phyloP scores from a whole-genome alignment of 2,329 filamentous ascomycete species.

The Fusarium newnesense region DNA sequence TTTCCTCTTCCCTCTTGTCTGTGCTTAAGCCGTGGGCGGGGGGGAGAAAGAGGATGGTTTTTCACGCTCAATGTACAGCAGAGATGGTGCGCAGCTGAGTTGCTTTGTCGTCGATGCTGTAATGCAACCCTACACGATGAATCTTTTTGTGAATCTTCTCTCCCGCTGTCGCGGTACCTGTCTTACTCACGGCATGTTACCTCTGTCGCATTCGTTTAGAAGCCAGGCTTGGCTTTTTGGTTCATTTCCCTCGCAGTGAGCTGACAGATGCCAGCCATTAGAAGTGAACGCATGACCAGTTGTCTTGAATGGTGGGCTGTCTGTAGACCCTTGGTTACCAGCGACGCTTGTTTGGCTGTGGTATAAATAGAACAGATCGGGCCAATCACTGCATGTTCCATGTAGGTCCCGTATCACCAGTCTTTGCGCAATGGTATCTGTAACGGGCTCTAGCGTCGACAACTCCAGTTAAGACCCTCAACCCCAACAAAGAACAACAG shows the following conservation, averaged over 20 bases:
- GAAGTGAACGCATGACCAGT: slow-evolving; percentile 6
- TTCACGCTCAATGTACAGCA: slow-evolving; percentile 7
- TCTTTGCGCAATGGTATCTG: slow-evolving; percentile 5
- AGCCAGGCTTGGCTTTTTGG: background rate
- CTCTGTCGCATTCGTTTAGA: slow-evolving; percentile 13
- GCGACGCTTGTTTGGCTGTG: background rate
- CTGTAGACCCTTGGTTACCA: background rate
- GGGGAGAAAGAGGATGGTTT: background rate
- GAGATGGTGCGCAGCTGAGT: background rate
- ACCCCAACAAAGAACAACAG: background rate
- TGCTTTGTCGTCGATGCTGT: slow-evolving; percentile 12
- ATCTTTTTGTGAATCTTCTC: background rate
- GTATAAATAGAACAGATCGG: background rate
- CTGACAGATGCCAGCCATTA: slow-evolving; percentile 4
- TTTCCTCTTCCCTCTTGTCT: background rate
- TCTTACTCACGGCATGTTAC: slow-evolving; percentile 4
- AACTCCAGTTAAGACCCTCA: background rate
- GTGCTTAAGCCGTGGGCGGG: background rate
- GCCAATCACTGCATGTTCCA: background rate
- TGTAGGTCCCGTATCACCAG: background rate
- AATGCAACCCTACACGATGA: slow-evolving; percentile 28
- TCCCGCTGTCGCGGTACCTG: slow-evolving; percentile 16
- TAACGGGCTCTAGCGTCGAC: background rate
- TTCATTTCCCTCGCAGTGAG: background rate
- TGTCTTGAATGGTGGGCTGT: background rate